Conservation (phyloP, 495 filamentous ascomycete species). For the Xylaria castorea region DNA sequence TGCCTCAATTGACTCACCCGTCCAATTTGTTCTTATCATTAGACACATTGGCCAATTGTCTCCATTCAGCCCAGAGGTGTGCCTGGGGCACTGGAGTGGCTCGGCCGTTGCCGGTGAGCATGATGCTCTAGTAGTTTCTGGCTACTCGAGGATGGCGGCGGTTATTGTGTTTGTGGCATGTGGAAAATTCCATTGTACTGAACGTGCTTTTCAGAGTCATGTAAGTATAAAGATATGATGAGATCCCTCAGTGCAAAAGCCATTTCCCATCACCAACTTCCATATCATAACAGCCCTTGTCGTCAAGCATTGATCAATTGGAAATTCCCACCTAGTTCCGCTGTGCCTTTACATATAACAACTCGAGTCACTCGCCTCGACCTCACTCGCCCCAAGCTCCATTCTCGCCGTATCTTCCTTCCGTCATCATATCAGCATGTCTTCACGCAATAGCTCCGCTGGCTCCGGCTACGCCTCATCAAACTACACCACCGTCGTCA, state of each 20-base stretch:
- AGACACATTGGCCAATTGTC: slow-evolving; percentile 2
- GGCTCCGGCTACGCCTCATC: not conserved
- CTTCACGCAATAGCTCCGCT: slow-evolving; percentile 5
- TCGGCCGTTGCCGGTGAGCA: slow-evolving; percentile 5
- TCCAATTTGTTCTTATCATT: not conserved
- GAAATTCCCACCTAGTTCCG: not conserved
- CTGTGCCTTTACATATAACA: not conserved
- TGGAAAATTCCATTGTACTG: not conserved
- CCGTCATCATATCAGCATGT: slow-evolving; percentile 1
- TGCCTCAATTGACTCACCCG: slow-evolving; percentile 21
- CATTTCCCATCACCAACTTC: not conserved
- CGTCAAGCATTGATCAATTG: not conserved
- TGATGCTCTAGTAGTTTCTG: not conserved
- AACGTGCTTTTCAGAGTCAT: not conserved
- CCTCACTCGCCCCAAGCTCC: not conserved
- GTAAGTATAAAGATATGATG: not conserved
- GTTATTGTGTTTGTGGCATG: not conserved
- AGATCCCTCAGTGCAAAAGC: not conserved
- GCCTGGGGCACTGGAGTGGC: slow-evolving; percentile 23
- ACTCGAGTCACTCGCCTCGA: not conserved
- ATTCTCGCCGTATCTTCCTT: not conserved
- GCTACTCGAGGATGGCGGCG: not conserved
- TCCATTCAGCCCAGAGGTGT: slow-evolving; percentile 10
- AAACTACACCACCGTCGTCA: not conserved
- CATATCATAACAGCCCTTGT: not conserved